phyloP scores from a whole-genome alignment of 495 filamentous ascomycete genomes.

The Aspergillus indologenus region DNA sequence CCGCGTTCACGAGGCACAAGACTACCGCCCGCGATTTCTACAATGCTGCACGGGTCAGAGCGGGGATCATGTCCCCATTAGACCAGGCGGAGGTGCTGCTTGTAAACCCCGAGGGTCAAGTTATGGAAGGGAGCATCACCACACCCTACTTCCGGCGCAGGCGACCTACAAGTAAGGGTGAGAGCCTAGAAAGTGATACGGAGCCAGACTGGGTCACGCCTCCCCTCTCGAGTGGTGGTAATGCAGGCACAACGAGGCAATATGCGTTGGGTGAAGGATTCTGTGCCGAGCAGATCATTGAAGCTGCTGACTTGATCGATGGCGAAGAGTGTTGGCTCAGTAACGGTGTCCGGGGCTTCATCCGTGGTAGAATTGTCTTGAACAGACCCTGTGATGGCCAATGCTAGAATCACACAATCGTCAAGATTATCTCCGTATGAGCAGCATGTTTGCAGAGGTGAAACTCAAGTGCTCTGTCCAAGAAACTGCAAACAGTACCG shows the following conservation, averaged over 20 bases:
- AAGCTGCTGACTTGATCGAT: conserved; percentile 53
- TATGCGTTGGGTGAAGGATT: conserved; percentile 68
- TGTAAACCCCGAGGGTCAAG: conserved; percentile 59
- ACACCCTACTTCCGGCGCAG: conserved; percentile 74
- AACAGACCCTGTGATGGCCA: conserved; percentile 23
- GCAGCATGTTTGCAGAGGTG: too few species aligned
- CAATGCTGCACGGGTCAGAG: conserved; percentile 56
- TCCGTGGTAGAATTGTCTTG: conserved; percentile 40
- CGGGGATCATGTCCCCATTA: conserved; percentile 47
- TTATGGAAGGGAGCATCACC: conserved; percentile 85
- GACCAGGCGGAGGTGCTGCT: conserved; percentile 70
- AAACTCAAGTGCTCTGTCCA: too few species aligned
- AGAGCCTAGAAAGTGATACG: not conserved
- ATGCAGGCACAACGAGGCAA: conserved; percentile 75
- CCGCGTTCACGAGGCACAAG: conserved; percentile 70
- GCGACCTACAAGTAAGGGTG: not conserved
- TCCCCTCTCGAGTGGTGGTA: conserved; percentile 62
- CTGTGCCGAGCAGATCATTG: conserved; percentile 61
- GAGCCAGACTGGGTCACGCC: conserved; percentile 38
- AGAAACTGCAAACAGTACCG: too few species aligned
- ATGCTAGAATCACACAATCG: conserved; percentile 8
- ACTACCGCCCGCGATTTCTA: conserved; percentile 68
- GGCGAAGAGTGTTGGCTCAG: conserved; percentile 82
- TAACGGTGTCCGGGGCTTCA: conserved; percentile 80
- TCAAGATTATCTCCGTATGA: too few species aligned